phyloP scores from a whole-genome alignment of 2,329 filamentous ascomycete species.

The Colletotrichum graminicola region DNA sequence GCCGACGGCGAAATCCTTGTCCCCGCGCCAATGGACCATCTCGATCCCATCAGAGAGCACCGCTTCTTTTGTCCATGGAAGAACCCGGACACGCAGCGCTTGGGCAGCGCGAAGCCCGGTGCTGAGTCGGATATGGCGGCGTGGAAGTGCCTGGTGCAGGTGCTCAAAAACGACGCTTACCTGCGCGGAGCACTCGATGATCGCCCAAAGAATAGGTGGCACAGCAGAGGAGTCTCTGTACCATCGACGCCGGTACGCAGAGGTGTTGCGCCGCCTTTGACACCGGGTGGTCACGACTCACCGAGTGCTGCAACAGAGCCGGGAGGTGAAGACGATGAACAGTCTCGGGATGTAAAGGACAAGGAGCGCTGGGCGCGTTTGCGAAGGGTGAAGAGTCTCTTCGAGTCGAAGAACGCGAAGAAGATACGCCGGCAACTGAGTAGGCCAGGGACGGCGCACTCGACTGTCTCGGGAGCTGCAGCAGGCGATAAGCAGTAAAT shows the following conservation, averaged over 20 bases:
- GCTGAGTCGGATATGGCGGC: conserved; percentile 58
- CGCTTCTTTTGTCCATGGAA: conserved; percentile 89
- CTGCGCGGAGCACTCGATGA: conserved; percentile 53
- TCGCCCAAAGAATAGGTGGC: conserved; percentile 42
- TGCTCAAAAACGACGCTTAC: conserved; percentile 70
- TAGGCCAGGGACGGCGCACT: conserved; percentile 57
- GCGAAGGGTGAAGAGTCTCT: conserved; percentile 77
- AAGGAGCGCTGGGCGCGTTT: conserved; percentile 81
- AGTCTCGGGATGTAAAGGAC: conserved; percentile 68
- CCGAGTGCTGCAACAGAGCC: conserved; percentile 42
- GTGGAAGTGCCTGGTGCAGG: conserved; percentile 67
- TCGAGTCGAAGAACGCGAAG: conserved; percentile 73
- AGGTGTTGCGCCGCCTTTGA: conserved; percentile 33
- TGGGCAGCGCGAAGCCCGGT: conserved; percentile 49
- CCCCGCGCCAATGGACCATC: conserved; percentile 72
- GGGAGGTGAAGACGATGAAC: conserved; percentile 58
- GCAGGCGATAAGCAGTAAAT: conserved; percentile 19
- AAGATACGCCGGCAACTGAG: conserved; percentile 60
- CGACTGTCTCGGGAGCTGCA: conserved; percentile 45
- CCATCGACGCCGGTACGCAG: conserved; percentile 38
- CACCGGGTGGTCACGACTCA: conserved; percentile 41
- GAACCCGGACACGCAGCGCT: conserved; percentile 71
- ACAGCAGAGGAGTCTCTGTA: conserved; percentile 33
- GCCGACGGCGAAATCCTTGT: conserved; percentile 65
- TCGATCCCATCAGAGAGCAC: conserved; percentile 80